Evolutionary conservation across 2,329 filamentous ascomycete genomes (phyloP), one percentile per base, ranked within the genome.

Genomic region (Hirsutella minnesotensis): DNA sequence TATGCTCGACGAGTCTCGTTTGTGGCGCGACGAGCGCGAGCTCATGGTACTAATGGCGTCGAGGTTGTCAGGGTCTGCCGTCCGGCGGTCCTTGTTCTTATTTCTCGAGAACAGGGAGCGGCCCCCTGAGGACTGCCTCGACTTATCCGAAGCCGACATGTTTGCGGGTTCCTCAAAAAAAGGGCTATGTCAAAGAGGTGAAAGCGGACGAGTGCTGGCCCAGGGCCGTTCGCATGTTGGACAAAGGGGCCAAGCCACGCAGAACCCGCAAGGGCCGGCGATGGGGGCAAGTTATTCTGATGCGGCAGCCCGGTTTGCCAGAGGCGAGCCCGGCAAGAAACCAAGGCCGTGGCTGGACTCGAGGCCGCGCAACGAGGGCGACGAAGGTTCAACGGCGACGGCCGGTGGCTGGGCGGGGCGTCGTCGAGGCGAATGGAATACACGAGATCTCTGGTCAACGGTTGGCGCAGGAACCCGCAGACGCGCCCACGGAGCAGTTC

Each of bases 21-120:
- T 79, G 64, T 92, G 81, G 59, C 85, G 75, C 51, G 86, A 89
- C 46, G 76, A 78, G 56, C 81, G 78, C 55, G 82, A 86, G 51
- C 76, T 74, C 53, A 74, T 63, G 47, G 74, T 70, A 62, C 71
- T 80, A 54, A 70, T 66, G 41, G 77, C 72, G 52, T 83, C 79
- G 55, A 75, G 71, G 38, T 59, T 52, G 52, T 83, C 73, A 53
- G 76, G 71, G 60, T 77, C 75, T 48, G 70, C 64, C 54, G 72
- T 70, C 59, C 80, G 76, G 55, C 77, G 75, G 54, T 74, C 72
- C 64, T 81, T 86, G 64, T 94, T 83, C 68, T 87, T 92, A 66
- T 81, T 84, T 58, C 88, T 79, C 56, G 86, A 88, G 69, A 95
- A 95, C 70, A 95, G 87, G 49, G 83, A 86, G 59, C 80, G 82